Conservation (phyloP, 2,329 filamentous ascomycete species). For the Paecilomyces sp. region DNA sequence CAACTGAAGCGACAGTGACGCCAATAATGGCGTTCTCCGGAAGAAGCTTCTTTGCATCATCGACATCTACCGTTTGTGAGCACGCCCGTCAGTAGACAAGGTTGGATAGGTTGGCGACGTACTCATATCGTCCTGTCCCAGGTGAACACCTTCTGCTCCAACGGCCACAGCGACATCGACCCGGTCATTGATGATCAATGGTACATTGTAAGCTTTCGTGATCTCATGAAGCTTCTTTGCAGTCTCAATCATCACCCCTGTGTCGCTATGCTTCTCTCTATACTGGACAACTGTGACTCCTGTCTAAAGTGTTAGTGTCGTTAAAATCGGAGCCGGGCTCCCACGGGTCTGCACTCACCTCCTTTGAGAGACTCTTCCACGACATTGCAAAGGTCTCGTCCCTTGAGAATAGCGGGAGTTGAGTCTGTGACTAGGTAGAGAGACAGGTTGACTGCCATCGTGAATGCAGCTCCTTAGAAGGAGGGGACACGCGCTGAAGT, state of each 20-base stretch:
- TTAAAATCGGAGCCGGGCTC: not conserved
- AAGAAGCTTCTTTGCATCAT: slow-evolving; percentile 63
- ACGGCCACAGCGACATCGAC: slow-evolving; percentile 82
- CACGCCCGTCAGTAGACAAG: not conserved
- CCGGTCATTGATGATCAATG: slow-evolving; percentile 87
- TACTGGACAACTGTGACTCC: slow-evolving; percentile 80
- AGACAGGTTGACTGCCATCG: slow-evolving; percentile 60
- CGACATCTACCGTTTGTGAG: slow-evolving; percentile 41
- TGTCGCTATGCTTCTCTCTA: slow-evolving; percentile 78
- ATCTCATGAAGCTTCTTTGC: slow-evolving; percentile 65
- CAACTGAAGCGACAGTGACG: slow-evolving; percentile 68
- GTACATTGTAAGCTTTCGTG: slow-evolving; percentile 61
- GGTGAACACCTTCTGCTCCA: slow-evolving; percentile 84
- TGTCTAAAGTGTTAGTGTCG: slow-evolving; percentile 15
- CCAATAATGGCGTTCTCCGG: slow-evolving; percentile 77
- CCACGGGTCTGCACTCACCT: slow-evolving; percentile 37
- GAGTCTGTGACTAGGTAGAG: slow-evolving; percentile 92
- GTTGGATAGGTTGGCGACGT: slow-evolving; percentile 18
- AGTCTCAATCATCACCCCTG: slow-evolving; percentile 60
- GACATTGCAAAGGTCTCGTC: slow-evolving; percentile 61
- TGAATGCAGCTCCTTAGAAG: slow-evolving; percentile 8
- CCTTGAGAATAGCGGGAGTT: slow-evolving; percentile 72
- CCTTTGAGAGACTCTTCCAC: slow-evolving; percentile 70
- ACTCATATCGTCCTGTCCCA: slow-evolving; percentile 92
- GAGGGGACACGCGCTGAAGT: not conserved